Evolutionary conservation across 2,329 filamentous ascomycete species (phyloP).

Genomic region (Alternaria sp.): DNA sequence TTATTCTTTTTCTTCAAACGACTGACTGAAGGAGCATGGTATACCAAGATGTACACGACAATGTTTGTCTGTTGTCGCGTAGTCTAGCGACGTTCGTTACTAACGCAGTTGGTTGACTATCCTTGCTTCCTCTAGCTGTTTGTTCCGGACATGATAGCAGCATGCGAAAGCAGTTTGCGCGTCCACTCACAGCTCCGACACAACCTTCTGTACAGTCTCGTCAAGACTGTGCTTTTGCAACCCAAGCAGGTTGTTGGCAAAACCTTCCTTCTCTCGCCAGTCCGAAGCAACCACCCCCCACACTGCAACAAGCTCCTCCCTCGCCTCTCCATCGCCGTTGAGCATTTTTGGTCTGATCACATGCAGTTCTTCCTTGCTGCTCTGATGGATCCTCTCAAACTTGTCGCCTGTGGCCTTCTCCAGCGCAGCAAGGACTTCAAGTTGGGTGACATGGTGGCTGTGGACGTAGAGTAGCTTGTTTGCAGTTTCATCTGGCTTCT

Average conservation of each 20-base stretch:
- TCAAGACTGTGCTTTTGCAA: constrained; percentile 45
- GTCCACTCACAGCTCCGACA: constrained; percentile 21
- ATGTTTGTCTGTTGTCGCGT: not conserved
- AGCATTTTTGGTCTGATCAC: constrained; percentile 44
- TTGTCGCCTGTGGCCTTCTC: constrained; percentile 63
- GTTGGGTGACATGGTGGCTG: constrained; percentile 66
- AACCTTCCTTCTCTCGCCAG: constrained; percentile 43
- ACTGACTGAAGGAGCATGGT: too few relatives aligned
- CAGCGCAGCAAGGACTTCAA: constrained; percentile 63
- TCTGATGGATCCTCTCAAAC: constrained; percentile 59
- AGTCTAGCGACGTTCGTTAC: too few relatives aligned
- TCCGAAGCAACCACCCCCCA: constrained; percentile 49
- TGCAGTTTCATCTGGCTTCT: constrained; percentile 56
- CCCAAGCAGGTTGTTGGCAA: constrained; percentile 46
- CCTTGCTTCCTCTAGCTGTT: not conserved
- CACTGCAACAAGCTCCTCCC: constrained; percentile 47
- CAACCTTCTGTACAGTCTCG: constrained; percentile 38
- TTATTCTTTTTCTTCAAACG: too few relatives aligned
- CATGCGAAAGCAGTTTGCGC: not conserved
- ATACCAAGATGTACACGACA: too few relatives aligned
- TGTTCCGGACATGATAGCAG: not conserved
- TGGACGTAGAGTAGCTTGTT: constrained; percentile 68
- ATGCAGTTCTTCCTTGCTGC: constrained; percentile 43
- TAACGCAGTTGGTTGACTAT: not conserved
- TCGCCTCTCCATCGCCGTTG: constrained; percentile 42